Percentiles rank a stretch among this genome's conserved stretches.
Evolutionary conservation across 2,329 filamentous ascomycete genomes (phyloP).

Genomic region (Exophiala oligosperma): DNA sequence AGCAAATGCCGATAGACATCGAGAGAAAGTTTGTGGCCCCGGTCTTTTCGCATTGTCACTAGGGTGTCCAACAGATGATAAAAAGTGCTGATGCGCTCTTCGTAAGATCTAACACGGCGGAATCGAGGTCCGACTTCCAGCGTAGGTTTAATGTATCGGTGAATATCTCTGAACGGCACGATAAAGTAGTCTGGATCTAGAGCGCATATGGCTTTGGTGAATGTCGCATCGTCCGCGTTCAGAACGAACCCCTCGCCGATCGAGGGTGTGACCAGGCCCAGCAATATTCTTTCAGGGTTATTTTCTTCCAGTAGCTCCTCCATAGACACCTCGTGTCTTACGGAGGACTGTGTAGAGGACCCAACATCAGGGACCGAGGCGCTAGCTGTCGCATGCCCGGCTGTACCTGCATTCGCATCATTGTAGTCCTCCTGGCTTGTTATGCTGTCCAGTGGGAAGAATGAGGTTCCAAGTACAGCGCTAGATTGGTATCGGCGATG

Average conservation of each 20-base stretch:
- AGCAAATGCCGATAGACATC: slow-evolving; percentile 55
- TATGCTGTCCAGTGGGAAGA: not conserved
- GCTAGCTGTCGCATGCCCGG: not conserved
- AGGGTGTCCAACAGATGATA: slow-evolving; percentile 39
- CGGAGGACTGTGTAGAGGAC: not conserved
- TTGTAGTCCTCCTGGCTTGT: slow-evolving; percentile 2
- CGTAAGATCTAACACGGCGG: slow-evolving; percentile 42
- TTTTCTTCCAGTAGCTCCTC: slow-evolving; percentile 34
- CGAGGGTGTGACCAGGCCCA: slow-evolving; percentile 36
- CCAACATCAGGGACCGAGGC: not conserved
- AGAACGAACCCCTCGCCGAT: slow-evolving; percentile 29
- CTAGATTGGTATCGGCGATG: not conserved
- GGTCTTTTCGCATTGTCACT: slow-evolving; percentile 38
- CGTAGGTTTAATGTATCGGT: slow-evolving; percentile 51
- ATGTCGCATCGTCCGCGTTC: slow-evolving; percentile 21
- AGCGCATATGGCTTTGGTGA: slow-evolving; percentile 52
- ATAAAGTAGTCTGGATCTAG: slow-evolving; percentile 60
- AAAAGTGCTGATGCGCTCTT: slow-evolving; percentile 42
- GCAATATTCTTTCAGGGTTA: slow-evolving; percentile 43
- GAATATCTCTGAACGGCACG: slow-evolving; percentile 47
- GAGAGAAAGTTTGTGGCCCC: slow-evolving; percentile 41
- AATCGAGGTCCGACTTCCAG: slow-evolving; percentile 33
- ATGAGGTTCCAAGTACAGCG: slow-evolving; percentile 1
- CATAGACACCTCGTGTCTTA: slow-evolving; percentile 13
- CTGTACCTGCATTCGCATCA: not conserved